These are phyloP conservation scores for Parafenestella ontariensis DNA, from an alignment of 2,329 filamentous ascomycete species.

Conservation along the genomic window DNA sequence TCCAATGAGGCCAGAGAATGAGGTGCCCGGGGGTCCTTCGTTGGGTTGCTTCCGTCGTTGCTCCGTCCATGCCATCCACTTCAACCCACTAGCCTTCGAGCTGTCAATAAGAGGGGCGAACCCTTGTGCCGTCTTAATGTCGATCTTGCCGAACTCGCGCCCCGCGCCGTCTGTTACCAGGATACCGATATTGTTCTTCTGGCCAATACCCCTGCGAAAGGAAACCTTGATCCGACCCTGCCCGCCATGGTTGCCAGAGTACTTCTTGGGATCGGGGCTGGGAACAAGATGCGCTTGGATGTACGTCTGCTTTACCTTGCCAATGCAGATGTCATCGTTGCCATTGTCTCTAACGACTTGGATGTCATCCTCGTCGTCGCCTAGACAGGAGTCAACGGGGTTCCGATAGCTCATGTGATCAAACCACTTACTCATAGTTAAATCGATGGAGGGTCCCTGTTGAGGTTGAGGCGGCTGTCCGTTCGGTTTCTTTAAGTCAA, in stretches of 20 bases:
- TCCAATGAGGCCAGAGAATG: conserved; percentile 43
- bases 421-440: conserved; percentile 47
- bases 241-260: conserved; percentile 63
- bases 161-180: conserved; percentile 75
- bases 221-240: conserved; percentile 76
- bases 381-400: conserved; percentile 37
- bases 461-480: conserved; percentile 6
- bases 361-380: conserved; percentile 70
- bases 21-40: conserved; percentile 56
- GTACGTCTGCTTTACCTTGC: conserved; percentile 72
- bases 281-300: conserved; percentile 74
- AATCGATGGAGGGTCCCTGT: conserved; percentile 32
- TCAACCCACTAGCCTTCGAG: conserved; percentile 66
- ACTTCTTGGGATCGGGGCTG: conserved; percentile 68
- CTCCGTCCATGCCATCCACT: conserved; percentile 75
- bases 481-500: conserved; percentile 53
- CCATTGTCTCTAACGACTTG: conserved; percentile 65
- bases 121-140: conserved; percentile 69
- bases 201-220: conserved; percentile 66
- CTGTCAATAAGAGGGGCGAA: conserved; percentile 76
- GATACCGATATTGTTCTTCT: conserved; percentile 69
- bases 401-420: background rate
- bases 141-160: conserved; percentile 77
- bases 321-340: conserved; percentile 80
- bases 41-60: conserved; percentile 66